Evolutionary conservation across 345 rosid species (phyloP), one percentile per base, ranked within the genome.

Genomic region (Populus alba): DNA sequence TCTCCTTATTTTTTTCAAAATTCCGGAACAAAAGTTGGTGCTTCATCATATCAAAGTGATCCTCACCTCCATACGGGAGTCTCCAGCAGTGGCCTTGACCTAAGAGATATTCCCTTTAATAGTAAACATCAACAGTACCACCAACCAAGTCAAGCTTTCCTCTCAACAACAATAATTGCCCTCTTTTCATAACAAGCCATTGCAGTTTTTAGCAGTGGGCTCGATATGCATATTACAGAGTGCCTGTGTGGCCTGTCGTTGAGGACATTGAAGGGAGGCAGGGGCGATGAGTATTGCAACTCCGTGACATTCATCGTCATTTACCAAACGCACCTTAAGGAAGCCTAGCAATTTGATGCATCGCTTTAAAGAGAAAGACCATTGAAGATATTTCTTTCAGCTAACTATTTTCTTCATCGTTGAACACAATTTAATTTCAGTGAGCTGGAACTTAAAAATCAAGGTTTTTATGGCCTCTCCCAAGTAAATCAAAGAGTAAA

Each of bases 21-120:
- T 31, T 85, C 88, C 76, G 83, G 86, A 39, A 83, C 87, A 33
- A 88, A 83, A n/a, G n/a, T n/a, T n/a, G n/a, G 68, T 87, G 88
- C 72, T 82, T 84, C 72, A 87, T 87, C 88, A 85, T 81, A 18
- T 81, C 80, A 31, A 81, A 81, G 15, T n/a, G n/a, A n/a, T 81
- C 83, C 61, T 81, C 80, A 11, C 83, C 83, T 37, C 83, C 83
- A 41, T n/a, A n/a, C n/a, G 83, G 29, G 83, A 77, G 51, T 81
- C 83, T 25, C 83, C 83, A 31, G 80, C 83, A 0, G 80, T 77
- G 12, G 83, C 74, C 71, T 81, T 81, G 41, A 81, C 83, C 62
- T 81, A 77, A 67, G 77, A 81, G 41, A 81, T 81, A n/a, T 80
- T 80, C 38, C 72, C 83, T 37, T 81, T 80, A 43, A 81, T 77